Evolutionary conservation across 176 grass and related monocot species (phyloP), one percentile per base, ranked within the genome.

Genomic region (Calamus simplicifolius): DNA sequence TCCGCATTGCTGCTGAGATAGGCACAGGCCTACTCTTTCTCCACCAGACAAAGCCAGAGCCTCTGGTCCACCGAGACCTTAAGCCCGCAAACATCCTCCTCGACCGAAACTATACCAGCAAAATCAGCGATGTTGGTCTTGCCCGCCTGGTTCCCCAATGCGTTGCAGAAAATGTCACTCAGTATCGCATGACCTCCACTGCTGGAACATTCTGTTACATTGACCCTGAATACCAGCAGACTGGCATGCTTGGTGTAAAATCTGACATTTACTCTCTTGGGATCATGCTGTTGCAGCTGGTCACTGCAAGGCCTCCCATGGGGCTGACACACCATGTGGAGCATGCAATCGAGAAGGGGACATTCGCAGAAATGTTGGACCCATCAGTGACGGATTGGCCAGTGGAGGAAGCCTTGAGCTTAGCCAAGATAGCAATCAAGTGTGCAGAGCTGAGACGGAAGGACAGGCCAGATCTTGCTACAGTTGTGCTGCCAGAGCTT

Each of bases 191-290:
- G 72, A 81, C 79, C 51, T 65, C 79, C 27, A 23, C 79, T 0
- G 73, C 66, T 8, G 79, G 79, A 43, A 82, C 79, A 1, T 82
- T 76, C 52, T 82, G 79, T 49, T 82, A 82, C 63, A 72, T 82
- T 29, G 79, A 82, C 29, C 79, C 79, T 0, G 79, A 82, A 29
- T 82, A 82, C 66, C 79, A 82, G 66, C 58, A 82, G 55, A 76
- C 67, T 5, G 73, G 79, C 31, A 71, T 76, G 79, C 72, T 82
- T 19, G 73, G 79, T 25, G 76, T 67, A 27, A 82, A 65, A 52
- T 82, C 79, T 0, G 79, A 82, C 72, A 29, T 82, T 6, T 82
- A 82, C 35, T 82, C 79, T 2, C 63, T 82, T 6, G 79, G 79
- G 2, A 38, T 82, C 16, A 50, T 82, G 62, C 73, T 82, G 54